Base-by-base conservation (phyloP, 1,284 basidiomycete species). In the Phenoliferia sp. region DNA sequence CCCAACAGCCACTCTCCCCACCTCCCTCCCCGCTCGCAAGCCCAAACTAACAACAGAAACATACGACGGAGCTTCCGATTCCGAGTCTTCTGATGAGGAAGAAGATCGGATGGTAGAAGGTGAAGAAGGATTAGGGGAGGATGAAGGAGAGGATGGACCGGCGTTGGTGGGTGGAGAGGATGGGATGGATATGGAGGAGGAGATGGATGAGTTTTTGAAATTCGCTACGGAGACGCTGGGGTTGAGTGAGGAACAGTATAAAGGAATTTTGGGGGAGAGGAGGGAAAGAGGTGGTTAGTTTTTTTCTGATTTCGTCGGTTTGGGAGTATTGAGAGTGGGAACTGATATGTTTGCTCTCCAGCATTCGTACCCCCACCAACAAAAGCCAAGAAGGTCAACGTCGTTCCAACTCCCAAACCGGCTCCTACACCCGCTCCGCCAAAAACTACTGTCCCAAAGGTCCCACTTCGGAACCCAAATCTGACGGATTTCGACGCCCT, bases 401-500 rank as follows among this genome's bases (percentile, higher is more conserved):
- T 73, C 48, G 59, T 69, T 6, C 72, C 71, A 22, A 48, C 67
- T 31, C 15, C 68, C 29, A 68, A 63, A 29, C 12, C 36, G 48
- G 28, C 62, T 28, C 29, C 62, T n/a, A 33, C 61, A 29, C 22
- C 62, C 31, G 56, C 65, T 1, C 29, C 54, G 1, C 32, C 63
- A n/a, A 6, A 6, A 52, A 19, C 48, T 26, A 29, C 61, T 9
- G 64, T 44, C 4, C 59, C 61, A 1, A 55, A 56, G 12, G 62
- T 66, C 12, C 66, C 63, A 0, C 54, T 63, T 29, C 68, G 74
- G 15, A 81, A 92, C 76, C 84, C 86, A 5, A 85, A 87, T 61
- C 82, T 97, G n/a, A 85, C 93, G 77, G 91, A 90, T 0, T 97
- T 97, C 73, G 94, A 98, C 76, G 85, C 88, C 9, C 89, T 97